Evolutionary conservation across 2,329 filamentous ascomycete genomes (phyloP).

Genomic region (Colletotrichum sp.): DNA sequence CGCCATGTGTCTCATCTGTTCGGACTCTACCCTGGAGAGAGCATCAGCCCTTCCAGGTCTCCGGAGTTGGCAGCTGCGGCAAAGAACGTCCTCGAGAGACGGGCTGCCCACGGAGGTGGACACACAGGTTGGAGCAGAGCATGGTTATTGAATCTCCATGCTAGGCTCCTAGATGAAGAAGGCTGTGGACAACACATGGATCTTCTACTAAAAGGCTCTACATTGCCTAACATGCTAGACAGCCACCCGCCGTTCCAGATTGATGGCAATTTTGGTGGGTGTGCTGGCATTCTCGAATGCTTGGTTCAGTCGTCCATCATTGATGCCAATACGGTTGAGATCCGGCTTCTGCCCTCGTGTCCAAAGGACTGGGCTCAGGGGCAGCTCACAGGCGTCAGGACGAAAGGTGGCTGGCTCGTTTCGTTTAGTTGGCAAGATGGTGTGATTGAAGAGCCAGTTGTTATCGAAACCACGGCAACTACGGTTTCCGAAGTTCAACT

Average conservation of each 20-base stretch:
- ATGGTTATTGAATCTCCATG: conserved; percentile 51
- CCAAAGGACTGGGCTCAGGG: conserved; percentile 1
- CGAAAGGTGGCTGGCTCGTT: conserved; percentile 13
- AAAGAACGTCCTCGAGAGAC: conserved; percentile 29
- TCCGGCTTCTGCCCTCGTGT: conserved; percentile 5
- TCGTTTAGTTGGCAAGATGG: conserved; percentile 4
- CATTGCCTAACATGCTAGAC: conserved; percentile 27
- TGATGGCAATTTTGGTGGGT: conserved; percentile 54
- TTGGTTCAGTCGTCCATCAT: conserved; percentile 2
- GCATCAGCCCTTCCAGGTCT: conserved; percentile 26
- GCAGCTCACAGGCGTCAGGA: neutral
- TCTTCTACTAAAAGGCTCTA: conserved; percentile 7
- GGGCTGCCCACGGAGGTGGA: conserved; percentile 40
- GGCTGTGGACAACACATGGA: conserved; percentile 24
- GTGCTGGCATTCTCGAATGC: conserved; percentile 38
- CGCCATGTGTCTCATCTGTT: conserved; percentile 57
- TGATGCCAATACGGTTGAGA: neutral
- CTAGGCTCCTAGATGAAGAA: conserved; percentile 42
- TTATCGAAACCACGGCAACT: neutral
- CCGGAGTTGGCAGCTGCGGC: conserved; percentile 29
- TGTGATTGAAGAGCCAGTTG: neutral
- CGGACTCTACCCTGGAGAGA: conserved; percentile 46
- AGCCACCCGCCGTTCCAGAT: conserved; percentile 45
- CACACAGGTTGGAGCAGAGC: conserved; percentile 55
- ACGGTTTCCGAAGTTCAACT: neutral